Conservation (phyloP, 108 stramenopile species). For the Pseudonitzschia multistriata region DNA sequence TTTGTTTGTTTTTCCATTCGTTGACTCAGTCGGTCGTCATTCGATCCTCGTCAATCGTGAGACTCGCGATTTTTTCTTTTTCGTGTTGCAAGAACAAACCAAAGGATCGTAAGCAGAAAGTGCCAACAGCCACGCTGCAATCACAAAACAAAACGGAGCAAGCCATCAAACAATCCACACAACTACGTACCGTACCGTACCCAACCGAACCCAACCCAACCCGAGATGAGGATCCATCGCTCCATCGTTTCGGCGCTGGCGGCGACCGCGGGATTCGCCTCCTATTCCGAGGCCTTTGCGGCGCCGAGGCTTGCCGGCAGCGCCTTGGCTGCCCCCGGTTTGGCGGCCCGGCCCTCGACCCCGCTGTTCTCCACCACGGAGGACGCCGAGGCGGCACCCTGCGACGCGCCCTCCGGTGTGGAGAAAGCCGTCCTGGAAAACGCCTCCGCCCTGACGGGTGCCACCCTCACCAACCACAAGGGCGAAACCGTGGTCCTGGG, state of each 20-base stretch:
- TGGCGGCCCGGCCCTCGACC: not conserved
- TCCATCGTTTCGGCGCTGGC: not conserved
- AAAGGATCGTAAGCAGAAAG: too few relatives aligned
- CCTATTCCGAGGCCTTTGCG: not conserved
- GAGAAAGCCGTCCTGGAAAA: conserved; percentile 2
- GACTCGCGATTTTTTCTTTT: too few relatives aligned
- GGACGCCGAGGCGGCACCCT: not conserved
- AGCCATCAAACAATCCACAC: not conserved
- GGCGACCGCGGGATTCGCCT: not conserved
- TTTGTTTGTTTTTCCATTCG: too few relatives aligned
- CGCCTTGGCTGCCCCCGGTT: too few relatives aligned
- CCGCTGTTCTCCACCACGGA: not conserved
- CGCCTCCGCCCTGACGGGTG: conserved; percentile 20
- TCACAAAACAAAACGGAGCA: too few relatives aligned
- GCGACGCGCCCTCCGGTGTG: conserved; percentile 1
- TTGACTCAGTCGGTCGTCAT: too few relatives aligned
- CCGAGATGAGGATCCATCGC: not conserved
- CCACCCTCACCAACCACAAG: conserved; percentile 47
- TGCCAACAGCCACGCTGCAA: too few relatives aligned
- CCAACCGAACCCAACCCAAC: too few relatives aligned
- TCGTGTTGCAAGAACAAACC: too few relatives aligned
- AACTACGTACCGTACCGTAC: too few relatives aligned
- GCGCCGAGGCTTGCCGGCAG: too few relatives aligned
- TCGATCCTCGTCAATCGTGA: too few relatives aligned
- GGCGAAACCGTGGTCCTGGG: conserved; percentile 57